phyloP scores from a whole-genome alignment of 768 basidiomycete species.

The Auriscalpium microsporum region DNA sequence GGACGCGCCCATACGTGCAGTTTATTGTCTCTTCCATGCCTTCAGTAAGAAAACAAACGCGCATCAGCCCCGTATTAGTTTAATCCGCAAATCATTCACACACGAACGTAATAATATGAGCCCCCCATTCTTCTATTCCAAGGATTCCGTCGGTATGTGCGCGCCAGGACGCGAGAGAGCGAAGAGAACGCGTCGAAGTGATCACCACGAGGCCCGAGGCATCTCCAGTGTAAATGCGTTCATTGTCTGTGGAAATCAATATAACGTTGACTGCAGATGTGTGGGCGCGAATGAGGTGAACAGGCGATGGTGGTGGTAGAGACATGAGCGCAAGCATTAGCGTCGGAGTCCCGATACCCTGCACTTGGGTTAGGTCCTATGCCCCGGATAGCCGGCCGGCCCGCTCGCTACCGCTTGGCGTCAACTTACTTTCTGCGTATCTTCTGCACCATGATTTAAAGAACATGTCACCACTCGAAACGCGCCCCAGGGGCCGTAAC shows the following conservation, averaged over 20 bases:
- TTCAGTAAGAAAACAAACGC: conserved; percentile 20
- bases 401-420: too few relatives aligned
- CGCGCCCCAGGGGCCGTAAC: too few relatives aligned
- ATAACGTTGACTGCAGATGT: conserved; percentile 51
- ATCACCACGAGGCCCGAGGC: conserved; percentile 65
- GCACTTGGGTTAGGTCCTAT: neutral
- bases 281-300: conserved; percentile 72
- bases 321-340: neutral
- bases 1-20: conserved; percentile 64
- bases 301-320: conserved; percentile 41
- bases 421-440: too few relatives aligned
- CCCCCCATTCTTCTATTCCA: conserved; percentile 68
- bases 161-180: conserved; percentile 68
- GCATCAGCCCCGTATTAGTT: too few relatives aligned
- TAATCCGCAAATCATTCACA: neutral
- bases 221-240: conserved; percentile 84
- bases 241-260: conserved; percentile 61
- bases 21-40: conserved; percentile 84
- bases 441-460: too few relatives aligned
- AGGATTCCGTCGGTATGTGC: conserved; percentile 75
- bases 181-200: conserved; percentile 66
- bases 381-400: too few relatives aligned
- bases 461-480: too few relatives aligned
- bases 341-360: neutral
- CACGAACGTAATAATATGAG: conserved; percentile 69